A percentile compares a stretch with the other conserved stretches of the same genome.
These are phyloP conservation scores for Boletus vinaceobasis DNA, from an alignment of 768 basidiomycete species.

Conservation along the genomic window DNA sequence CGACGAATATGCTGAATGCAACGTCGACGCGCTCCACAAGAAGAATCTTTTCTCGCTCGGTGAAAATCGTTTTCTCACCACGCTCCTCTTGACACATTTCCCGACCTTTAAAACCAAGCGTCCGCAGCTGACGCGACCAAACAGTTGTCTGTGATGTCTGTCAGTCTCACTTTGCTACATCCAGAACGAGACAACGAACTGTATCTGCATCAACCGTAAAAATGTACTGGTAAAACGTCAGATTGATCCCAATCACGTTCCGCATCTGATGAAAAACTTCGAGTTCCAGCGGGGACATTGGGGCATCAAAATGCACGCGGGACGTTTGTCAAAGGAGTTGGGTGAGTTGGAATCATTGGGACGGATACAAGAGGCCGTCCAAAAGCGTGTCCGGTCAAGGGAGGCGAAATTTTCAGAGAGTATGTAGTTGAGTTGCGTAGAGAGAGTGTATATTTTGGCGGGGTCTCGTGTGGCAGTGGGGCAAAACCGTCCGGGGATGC, in stretches of 20 bases:
- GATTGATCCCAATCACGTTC: conserved; percentile 95
- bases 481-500: conserved; percentile 33
- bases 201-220: conserved; percentile 97
- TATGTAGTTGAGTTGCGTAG: conserved; percentile 74
- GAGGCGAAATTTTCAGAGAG: conserved; percentile 66
- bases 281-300: conserved; percentile 90
- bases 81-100: conserved; percentile 92
- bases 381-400: conserved; percentile 60
- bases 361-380: conserved; percentile 79
- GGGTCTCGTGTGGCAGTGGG: conserved; percentile 48
- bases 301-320: conserved; percentile 88
- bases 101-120: conserved; percentile 92
- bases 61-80: conserved; percentile 95
- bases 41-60: conserved; percentile 94
- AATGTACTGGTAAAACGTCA: conserved; percentile 96
- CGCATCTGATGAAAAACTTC: conserved; percentile 98
- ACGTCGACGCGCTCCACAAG: conserved; percentile 93
- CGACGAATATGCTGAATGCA: conserved; percentile 90
- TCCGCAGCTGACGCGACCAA: conserved; percentile 85
- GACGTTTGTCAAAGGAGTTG: conserved; percentile 88
- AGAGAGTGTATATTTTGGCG: conserved; percentile 73
- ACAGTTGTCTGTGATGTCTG: conserved; percentile 63
- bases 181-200: conserved; percentile 38
- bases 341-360: conserved; percentile 86
- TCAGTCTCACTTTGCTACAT: background rate